Conservation (phyloP, 2,329 filamentous ascomycete genomes). For the Hirsutella rhossiliensis region DNA sequence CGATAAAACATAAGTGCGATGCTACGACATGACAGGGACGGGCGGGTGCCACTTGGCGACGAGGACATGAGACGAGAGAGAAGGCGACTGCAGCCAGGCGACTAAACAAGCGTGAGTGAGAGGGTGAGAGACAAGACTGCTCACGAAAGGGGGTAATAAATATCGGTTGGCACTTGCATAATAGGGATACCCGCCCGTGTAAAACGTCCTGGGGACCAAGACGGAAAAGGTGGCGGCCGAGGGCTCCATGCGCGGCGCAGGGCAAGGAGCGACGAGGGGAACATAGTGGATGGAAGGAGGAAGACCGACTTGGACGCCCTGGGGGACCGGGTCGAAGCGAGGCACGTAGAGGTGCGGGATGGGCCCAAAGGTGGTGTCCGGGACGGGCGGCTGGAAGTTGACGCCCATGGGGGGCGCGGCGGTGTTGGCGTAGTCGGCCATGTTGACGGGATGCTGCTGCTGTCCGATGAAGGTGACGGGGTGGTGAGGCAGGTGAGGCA, state of each 20-base stretch:
- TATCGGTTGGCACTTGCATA: constrained; percentile 24
- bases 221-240: constrained; percentile 14
- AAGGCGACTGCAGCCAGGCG: too few species aligned
- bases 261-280: not conserved
- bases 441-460: constrained; percentile 11
- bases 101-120: too few species aligned
- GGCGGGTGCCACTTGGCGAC: too few species aligned
- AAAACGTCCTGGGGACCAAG: constrained; percentile 19
- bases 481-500: too few species aligned
- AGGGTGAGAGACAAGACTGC: not conserved
- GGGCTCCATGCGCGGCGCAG: constrained; percentile 2
- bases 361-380: constrained; percentile 43
- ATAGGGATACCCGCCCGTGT: constrained; percentile 18
- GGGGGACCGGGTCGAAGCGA: constrained; percentile 29
- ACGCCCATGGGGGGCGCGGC: constrained; percentile 29
- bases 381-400: constrained; percentile 46
- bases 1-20: not conserved
- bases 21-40: too few species aligned
- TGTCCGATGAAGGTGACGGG: constrained; percentile 15
- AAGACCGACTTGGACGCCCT: constrained; percentile 15
- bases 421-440: constrained; percentile 30
- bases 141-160: not conserved
- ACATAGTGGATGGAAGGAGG: constrained; percentile 2
- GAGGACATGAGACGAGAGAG: too few species aligned
- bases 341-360: constrained; percentile 44